Evolutionary conservation across 139 green algal genomes (phyloP), one percentile per base, ranked within the genome.

Genomic region (Pleodorina starrii): DNA sequence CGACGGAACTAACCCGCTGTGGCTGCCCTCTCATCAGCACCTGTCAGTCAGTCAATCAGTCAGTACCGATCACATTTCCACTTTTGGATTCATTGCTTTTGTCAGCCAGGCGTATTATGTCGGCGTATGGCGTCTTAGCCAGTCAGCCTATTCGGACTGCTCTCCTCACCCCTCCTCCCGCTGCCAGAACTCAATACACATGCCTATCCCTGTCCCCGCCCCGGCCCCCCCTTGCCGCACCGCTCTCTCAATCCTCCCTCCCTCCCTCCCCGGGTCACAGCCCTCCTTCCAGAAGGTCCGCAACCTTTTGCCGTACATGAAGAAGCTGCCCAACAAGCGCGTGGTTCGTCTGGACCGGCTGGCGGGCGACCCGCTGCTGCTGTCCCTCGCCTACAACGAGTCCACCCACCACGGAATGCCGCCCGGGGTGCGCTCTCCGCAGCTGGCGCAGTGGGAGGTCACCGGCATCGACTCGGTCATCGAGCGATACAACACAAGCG

Each of bases 311-410:
- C 94, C 95, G 6, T 95, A 90, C 85, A 90, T 96, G 78, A 97
- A 97, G 93, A 95, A 95, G 90, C 90, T 98, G 71, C 96, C 96
- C 57, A 92, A 91, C 72, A 96, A 95, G 87, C 91, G 91, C 46
- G 51, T 91, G 29, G 85, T 94, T 74, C 94, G 94, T 86, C 72
- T 91, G 84, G 87, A 90, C 0, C 25, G 92, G 78, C 74, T 97
- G 44, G 96, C 94, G 10, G 54, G 73, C 0, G 94, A 96, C 89
- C 84, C 92, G 57, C 90, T 97, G 54, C 66, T 76, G 23, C 91
- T 98, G 69, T 89, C 83, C 2, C 91, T 98, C 25, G 27, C 51
- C 17, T 97, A 96, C 90, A 95, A 97, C 84, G 90, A 90, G 38
- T 88, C 75, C 27, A 92, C 87, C 25, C 74, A 44, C 6, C 88